Percentiles rank a stretch among this genome's conserved stretches.
Conservation (phyloP, 2,329 filamentous ascomycete genomes). For the Talaromyces islandicus region DNA sequence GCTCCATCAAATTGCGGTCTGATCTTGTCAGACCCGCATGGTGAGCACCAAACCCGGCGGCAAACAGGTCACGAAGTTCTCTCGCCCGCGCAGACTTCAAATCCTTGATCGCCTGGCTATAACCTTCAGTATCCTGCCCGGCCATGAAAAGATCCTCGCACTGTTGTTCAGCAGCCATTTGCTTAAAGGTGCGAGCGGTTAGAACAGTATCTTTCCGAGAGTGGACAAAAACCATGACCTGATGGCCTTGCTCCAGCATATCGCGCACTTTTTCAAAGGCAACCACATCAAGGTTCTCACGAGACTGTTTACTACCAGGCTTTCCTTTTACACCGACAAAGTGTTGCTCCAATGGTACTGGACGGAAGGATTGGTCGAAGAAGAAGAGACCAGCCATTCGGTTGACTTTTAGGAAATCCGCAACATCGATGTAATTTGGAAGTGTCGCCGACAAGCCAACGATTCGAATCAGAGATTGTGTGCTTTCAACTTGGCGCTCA, state of each 20-base stretch:
- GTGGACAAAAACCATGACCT: constrained; percentile 99
- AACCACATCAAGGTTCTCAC: constrained; percentile 81
- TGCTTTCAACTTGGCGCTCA: constrained; percentile 93
- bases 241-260: constrained; percentile 87
- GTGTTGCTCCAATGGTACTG: constrained; percentile 93
- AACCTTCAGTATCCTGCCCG: constrained; percentile 63
- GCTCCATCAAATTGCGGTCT: constrained; percentile 92
- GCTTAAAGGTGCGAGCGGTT: constrained; percentile 76
- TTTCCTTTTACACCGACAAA: constrained; percentile 94
- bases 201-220: constrained; percentile 89
- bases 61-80: constrained; percentile 81
- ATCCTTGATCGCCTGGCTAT: constrained; percentile 72
- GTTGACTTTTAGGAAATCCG: constrained; percentile 95
- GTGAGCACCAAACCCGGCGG: constrained; percentile 89
- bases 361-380: constrained; percentile 92
- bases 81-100: constrained; percentile 79
- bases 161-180: constrained; percentile 77
- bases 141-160: constrained; percentile 81
- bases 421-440: constrained; percentile 93
- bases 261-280: constrained; percentile 92
- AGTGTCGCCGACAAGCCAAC: constrained; percentile 92
- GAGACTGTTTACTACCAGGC: constrained; percentile 68
- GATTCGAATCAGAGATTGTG: constrained; percentile 93
- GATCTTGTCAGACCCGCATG: constrained; percentile 95
- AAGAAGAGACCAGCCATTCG: constrained; percentile 90